These are phyloP conservation scores for Talaromyces piceae DNA, from an alignment of 2,329 filamentous ascomycete genomes.

Conservation along the genomic window DNA sequence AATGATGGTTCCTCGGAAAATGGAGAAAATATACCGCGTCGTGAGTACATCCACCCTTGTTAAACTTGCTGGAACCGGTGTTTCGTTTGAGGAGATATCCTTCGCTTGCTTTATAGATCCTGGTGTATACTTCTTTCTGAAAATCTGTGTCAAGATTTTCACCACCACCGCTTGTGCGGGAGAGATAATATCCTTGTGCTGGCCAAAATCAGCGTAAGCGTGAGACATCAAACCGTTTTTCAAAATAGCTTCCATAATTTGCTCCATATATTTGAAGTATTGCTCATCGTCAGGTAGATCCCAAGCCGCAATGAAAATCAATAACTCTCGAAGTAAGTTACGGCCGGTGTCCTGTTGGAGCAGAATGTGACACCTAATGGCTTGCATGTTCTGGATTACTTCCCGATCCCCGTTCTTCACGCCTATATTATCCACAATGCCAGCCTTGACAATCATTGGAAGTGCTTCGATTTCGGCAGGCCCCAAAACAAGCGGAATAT, in stretches of 20 bases:
- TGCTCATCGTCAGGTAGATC: conserved; percentile 88
- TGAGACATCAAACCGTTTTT: conserved; percentile 85
- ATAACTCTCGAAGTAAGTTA: conserved; percentile 78
- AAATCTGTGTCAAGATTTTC: conserved; percentile 83
- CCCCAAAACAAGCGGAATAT: conserved; percentile 88
- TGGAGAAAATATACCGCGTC: conserved; percentile 85
- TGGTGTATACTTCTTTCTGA: conserved; percentile 56
- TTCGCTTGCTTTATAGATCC: conserved; percentile 26
- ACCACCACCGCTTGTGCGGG: conserved; percentile 90
- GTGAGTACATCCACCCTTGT: conserved; percentile 54
- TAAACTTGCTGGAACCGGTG: conserved; percentile 50
- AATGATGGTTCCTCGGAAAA: conserved; percentile 86
- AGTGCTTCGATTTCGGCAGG: conserved; percentile 93
- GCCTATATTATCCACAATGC: conserved; percentile 75
- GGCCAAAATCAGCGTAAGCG: conserved; percentile 83
- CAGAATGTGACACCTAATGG: conserved; percentile 81
- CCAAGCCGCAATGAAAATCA: conserved; percentile 97
- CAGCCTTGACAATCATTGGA: conserved; percentile 95
- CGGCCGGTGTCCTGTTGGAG: conserved; percentile 84
- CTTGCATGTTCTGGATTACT: conserved; percentile 69
- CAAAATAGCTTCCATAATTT: conserved; percentile 89
- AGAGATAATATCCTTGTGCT: conserved; percentile 92
- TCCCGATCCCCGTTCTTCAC: conserved; percentile 56
- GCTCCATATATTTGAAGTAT: conserved; percentile 93
- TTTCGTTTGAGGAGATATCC: conserved; percentile 47